Evolutionary conservation across 2,329 filamentous ascomycete genomes (phyloP), one percentile per base, ranked within the genome.

Genomic region (Penicillium sp.): DNA sequence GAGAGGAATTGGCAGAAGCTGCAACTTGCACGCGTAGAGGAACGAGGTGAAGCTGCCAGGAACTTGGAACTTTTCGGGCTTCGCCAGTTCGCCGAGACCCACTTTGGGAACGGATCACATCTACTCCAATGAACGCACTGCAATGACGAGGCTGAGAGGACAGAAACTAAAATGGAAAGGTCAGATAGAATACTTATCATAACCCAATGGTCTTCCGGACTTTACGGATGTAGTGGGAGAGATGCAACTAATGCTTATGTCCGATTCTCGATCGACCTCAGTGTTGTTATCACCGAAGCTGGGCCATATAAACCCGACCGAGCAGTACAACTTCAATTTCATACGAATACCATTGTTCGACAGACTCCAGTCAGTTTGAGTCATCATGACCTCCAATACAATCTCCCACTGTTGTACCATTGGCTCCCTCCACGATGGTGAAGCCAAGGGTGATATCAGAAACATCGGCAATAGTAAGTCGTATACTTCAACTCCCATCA

Each of bases 341-440:
- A 10, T 8, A 8, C 31, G 10, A 31, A 8, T 6, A 31, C 8
- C 1, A 8, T 31, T 31, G 5, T 31, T 10, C 6, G 31, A 10
- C 31, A 31, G 8, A 31, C 31, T 31, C 8, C 31, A 31, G 31
- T 6, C 31, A 8, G 31, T 10, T 2, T 31, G 1, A 10, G 6
- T 31, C 31, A 31, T 10, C 7, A 82, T 82, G 78, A 68, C 78
- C 22, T 80, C 79, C 10, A 69, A 79, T 48, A 71, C 75, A 6
- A 70, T 76, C 12, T 70, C 71, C 20, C 58, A 65, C 39, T 79
- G 77, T 67, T 79, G 76, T 63, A 66, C 69, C 31, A 50, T 69
- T 15, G 77, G 77, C 5, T 62, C 79, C 49, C 76, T 78, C 62
- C 80, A 82, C 59, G 71, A 78, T 52, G 79, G 79, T 38, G 70